These are phyloP conservation scores for Tanozyma kutaoensis DNA, from an alignment of 805 yeast genomes.

Conservation along the genomic window DNA sequence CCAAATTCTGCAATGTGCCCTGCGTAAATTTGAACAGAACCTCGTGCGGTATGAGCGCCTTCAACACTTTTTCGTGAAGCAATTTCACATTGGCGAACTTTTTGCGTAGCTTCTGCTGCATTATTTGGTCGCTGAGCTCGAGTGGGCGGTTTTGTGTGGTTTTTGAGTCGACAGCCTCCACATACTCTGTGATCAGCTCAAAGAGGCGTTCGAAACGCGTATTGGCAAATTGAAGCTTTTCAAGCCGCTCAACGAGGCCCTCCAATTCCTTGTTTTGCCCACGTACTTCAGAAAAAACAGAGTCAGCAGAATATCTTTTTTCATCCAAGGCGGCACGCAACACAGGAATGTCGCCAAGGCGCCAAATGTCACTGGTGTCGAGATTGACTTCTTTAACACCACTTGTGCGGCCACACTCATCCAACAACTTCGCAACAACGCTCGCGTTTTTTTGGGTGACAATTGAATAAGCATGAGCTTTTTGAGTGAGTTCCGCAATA, in stretches of 20 bases:
- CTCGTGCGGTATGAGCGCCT: constrained; percentile 19
- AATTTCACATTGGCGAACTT: constrained; percentile 12
- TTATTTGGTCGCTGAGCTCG: constrained; percentile 14
- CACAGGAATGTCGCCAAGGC: constrained; percentile 1
- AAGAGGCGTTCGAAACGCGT: constrained; percentile 13
- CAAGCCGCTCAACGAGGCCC: constrained; percentile 2
- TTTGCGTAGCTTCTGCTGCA: constrained; percentile 12
- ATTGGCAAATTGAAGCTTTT: constrained; percentile 6
- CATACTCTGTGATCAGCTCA: constrained; percentile 10
- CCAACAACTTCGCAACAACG: constrained; percentile 4
- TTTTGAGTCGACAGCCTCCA: constrained; percentile 4
- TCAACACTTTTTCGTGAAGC: constrained; percentile 11
- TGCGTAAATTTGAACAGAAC: constrained; percentile 9
- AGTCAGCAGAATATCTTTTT: neutral
- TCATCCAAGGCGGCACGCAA: constrained; percentile 1
- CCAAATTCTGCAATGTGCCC: constrained; percentile 11
- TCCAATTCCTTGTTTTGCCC: neutral
- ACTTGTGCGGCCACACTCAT: constrained; percentile 2
- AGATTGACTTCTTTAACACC: constrained; percentile 1
- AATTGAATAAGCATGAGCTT: constrained; percentile 12
- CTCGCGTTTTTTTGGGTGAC: constrained; percentile 10
- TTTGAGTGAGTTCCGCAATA: constrained; percentile 10
- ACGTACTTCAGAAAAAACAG: neutral
- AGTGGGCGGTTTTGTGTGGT: constrained; percentile 12
- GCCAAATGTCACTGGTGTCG: neutral